These are phyloP conservation scores for Geotrichum reessii DNA, from an alignment of 1,139 yeast genomes.

Conservation along the genomic window DNA sequence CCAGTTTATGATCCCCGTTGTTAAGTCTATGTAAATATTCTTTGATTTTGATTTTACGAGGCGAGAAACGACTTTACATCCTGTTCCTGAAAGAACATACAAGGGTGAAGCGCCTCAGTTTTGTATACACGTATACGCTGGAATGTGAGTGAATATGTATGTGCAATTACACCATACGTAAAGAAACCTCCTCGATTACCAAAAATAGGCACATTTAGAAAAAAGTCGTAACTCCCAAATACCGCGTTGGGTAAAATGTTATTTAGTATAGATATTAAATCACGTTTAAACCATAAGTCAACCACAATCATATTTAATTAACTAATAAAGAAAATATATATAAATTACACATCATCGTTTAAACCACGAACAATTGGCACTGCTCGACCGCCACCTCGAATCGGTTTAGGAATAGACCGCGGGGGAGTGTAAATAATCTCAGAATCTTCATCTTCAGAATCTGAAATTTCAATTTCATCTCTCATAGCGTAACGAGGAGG, in stretches of 20 bases:
- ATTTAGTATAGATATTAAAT: too few species aligned
- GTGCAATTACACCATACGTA: background rate
- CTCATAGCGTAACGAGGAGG: background rate
- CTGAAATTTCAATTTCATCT: background rate
- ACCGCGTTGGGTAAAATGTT: too few species aligned
- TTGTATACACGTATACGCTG: background rate
- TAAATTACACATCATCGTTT: slow-evolving; percentile 1
- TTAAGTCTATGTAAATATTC: background rate
- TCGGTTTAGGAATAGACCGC: slow-evolving; percentile 12
- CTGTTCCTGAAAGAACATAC: background rate
- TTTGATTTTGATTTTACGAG: background rate
- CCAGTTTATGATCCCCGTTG: background rate
- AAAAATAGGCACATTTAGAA: background rate
- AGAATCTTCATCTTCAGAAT: slow-evolving; percentile 1
- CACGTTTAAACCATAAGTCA: background rate
- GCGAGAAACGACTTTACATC: background rate
- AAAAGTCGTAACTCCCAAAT: too few species aligned
- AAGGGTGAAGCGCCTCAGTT: background rate
- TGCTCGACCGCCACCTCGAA: slow-evolving; percentile 11
- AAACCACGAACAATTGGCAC: slow-evolving; percentile 9
- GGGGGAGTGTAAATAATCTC: slow-evolving; percentile 12
- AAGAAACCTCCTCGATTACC: background rate
- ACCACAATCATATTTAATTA: background rate
- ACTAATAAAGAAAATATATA: background rate
- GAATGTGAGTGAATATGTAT: background rate